Evolutionary conservation across 2,329 filamentous ascomycete species (phyloP), one percentile per base, ranked within the genome.

Genomic region (Diaporthe caulivora): DNA sequence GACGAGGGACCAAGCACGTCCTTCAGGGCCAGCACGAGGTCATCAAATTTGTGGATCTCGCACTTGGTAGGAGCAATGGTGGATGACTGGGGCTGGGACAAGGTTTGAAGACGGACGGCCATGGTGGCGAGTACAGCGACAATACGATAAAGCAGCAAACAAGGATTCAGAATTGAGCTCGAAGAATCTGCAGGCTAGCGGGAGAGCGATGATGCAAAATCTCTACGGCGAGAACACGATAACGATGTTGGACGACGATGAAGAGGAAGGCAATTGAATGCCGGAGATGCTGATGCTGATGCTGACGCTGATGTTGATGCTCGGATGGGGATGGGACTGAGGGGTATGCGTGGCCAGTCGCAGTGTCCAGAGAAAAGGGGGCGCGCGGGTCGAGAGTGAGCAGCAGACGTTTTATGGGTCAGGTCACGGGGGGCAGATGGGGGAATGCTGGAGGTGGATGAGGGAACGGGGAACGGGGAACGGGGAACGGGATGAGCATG

Each of bases 1-100:
- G 93, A 97, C 73, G 91, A 94, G 4, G 94, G 93, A 2, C 95
- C 95, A 7, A 98, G 88, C 31, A 90, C 91, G 71, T 88, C 85
- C 79, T 92, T 95, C 78, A 98, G 89, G n/a, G 90, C 90, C 73
- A 89, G 80, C 71, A 97, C 93, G 58, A 97, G 91, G 70, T 86
- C 82, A 49, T 95, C 89, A 80, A 97, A 97, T 17, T 79, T 76
- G 18, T 82, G 80, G 13, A 18, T 62, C 42, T 51, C 42, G 47
- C 37, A 10, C 7, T 74, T 55, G 8, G 69, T 40, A 34, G 44
- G 72, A 53, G n/a, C 6, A 24, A 31, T 18, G 44, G 37, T 51
- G 65, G 70, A 42, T 4, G 29, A 5, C 24, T 72, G 67, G 11
- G 53, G 6, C 2, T 49, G 31, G 29, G 54, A 37, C 18, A 44